Evolutionary conservation across 352 stramenopile species (phyloP).

Genomic region (Plasmopara muralis): DNA sequence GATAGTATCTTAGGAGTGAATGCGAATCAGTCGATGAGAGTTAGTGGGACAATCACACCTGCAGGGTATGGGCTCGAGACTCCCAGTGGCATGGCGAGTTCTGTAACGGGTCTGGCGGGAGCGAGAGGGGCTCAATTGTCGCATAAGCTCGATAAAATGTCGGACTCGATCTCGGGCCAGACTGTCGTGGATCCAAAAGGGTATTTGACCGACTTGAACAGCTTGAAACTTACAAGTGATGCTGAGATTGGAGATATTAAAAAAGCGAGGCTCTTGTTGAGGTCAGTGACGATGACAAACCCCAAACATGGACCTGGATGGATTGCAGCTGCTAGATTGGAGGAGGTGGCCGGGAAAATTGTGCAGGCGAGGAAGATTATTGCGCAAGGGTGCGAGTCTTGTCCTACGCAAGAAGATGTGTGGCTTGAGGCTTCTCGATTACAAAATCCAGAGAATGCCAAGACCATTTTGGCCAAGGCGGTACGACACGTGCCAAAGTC

Average conservation of each 20-base stretch:
- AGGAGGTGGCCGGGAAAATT: constrained; percentile 96
- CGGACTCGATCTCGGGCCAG: constrained; percentile 92
- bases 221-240: constrained; percentile 88
- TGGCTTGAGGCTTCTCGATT: constrained; percentile 97
- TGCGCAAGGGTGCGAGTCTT: constrained; percentile 94
- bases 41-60: constrained; percentile 56
- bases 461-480: constrained; percentile 94
- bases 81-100: constrained; percentile 53
- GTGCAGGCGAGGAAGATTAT: constrained; percentile 97
- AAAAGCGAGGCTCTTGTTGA: constrained; percentile 94
- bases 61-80: constrained; percentile 37
- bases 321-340: constrained; percentile 97
- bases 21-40: constrained; percentile 19
- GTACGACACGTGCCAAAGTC: constrained; percentile 90
- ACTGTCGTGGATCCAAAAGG: constrained; percentile 97
- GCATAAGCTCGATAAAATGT: constrained; percentile 96
- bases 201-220: constrained; percentile 97
- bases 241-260: constrained; percentile 98
- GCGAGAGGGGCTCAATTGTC: constrained; percentile 91
- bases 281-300: constrained; percentile 97
- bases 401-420: constrained; percentile 95
- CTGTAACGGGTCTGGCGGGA: constrained; percentile 86
- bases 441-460: constrained; percentile 94
- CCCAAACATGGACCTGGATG: constrained; percentile 97
- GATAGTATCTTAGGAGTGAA: constrained; percentile 87